Conservation (phyloP, 768 basidiomycete genomes). For the Mycena vitilis region DNA sequence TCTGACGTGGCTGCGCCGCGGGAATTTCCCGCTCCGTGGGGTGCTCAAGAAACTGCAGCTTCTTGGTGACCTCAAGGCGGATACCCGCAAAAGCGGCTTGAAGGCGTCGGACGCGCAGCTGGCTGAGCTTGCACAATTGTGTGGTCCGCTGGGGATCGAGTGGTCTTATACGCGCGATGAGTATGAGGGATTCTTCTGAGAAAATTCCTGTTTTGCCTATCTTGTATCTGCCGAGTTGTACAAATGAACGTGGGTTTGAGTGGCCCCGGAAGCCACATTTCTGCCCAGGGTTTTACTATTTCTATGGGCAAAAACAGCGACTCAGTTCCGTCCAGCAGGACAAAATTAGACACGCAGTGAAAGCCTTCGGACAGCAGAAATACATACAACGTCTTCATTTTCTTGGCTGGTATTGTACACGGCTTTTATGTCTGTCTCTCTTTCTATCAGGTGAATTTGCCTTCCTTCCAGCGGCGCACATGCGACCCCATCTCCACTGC, state of each 20-base stretch:
- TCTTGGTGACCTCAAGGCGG: conserved; percentile 15
- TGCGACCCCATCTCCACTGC: conserved; percentile 93
- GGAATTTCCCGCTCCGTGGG: conserved; percentile 17
- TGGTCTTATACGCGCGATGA: conserved; percentile 6
- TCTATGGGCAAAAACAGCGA: too few species aligned
- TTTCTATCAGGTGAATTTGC: conserved; percentile 59
- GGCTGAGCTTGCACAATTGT: conserved; percentile 25
- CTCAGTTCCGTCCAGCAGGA: too few species aligned
- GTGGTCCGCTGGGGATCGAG: conserved; percentile 19
- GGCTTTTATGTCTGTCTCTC: neutral
- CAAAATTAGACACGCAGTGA: too few species aligned
- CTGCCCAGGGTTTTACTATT: too few species aligned
- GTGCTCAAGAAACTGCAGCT: conserved; percentile 28
- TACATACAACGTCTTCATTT: neutral
- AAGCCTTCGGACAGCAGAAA: too few species aligned
- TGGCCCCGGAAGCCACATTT: too few species aligned
- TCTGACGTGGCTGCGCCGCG: conserved; percentile 22
- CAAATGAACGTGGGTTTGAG: too few species aligned
- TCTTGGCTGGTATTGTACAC: conserved; percentile 7
- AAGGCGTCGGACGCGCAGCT: conserved; percentile 18
- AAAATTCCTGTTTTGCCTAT: neutral
- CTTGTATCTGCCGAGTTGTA: too few species aligned
- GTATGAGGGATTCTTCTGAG: neutral
- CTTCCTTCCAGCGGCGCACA: conserved; percentile 73
- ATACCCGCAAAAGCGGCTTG: neutral